Conservation (phyloP, 2,329 filamentous ascomycete genomes). For the Cladophialophora exuberans region DNA sequence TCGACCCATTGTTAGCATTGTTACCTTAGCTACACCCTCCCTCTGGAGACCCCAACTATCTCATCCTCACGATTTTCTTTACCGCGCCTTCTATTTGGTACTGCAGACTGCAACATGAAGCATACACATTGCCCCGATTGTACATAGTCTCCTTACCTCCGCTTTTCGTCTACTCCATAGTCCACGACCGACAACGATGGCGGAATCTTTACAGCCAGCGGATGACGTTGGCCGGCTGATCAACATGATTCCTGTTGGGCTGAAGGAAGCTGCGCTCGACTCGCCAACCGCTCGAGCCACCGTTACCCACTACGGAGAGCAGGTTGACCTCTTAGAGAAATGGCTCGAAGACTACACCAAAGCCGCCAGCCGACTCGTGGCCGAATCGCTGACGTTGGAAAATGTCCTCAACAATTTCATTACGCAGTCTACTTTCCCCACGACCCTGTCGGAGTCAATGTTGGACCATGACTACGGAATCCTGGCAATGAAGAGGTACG, state of each 20-base stretch:
- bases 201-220: conserved; percentile 21
- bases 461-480: conserved; percentile 96
- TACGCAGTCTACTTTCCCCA: conserved; percentile 72
- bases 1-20: no score
- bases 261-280: conserved; percentile 95
- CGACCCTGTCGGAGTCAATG: conserved; percentile 76
- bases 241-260: conserved; percentile 69
- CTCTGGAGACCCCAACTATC: no score
- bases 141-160: neutral
- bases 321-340: conserved; percentile 86
- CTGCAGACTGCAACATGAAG: neutral
- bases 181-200: conserved; percentile 2
- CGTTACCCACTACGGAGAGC: conserved; percentile 82
- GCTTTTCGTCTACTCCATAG: neutral
- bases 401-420: conserved; percentile 77
- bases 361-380: conserved; percentile 63
- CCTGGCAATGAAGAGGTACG: conserved; percentile 80
- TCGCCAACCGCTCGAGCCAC: conserved; percentile 93
- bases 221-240: conserved; percentile 47
- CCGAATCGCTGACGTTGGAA: conserved; percentile 75
- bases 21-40: no score
- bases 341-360: conserved; percentile 80
- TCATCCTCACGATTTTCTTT: no score
- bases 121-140: no score
- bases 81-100: neutral